Conservation (phyloP, 2,329 filamentous ascomycete genomes). For the Microcyclosporella mali region DNA sequence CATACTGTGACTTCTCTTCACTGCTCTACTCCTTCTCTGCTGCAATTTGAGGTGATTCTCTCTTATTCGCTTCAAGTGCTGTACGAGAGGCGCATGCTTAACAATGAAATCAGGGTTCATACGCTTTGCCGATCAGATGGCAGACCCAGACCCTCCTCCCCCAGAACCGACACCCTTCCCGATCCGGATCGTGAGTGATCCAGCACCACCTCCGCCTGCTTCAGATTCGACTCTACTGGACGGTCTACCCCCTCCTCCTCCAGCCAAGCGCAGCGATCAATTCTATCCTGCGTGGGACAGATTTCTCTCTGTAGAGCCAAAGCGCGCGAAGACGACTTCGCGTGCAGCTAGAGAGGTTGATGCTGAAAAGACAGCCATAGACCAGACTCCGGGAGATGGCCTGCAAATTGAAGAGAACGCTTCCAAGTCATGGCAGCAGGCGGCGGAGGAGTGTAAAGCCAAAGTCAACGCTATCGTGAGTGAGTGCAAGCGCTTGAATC, state of each 20-base stretch:
- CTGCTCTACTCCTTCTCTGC: too few species aligned
- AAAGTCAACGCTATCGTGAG: constrained; percentile 53
- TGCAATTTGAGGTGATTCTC: too few species aligned
- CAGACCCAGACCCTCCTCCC: constrained; percentile 16
- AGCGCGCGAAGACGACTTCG: constrained; percentile 23
- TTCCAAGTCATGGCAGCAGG: constrained; percentile 61
- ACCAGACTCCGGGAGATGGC: constrained; percentile 16
- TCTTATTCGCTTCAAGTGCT: too few species aligned
- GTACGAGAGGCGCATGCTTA: too few species aligned
- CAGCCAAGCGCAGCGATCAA: constrained; percentile 16
- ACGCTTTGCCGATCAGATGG: constrained; percentile 6
- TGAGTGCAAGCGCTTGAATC: constrained; percentile 69
- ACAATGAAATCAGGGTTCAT: constrained; percentile 16
- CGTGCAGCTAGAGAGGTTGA: constrained; percentile 14
- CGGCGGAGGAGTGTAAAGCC: constrained; percentile 59
- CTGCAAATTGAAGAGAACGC: constrained; percentile 24
- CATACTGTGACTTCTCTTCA: too few species aligned
- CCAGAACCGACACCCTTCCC: constrained; percentile 23
- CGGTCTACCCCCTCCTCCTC: constrained; percentile 2
- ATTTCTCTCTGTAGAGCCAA: constrained; percentile 26
- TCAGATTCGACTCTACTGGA: constrained; percentile 4
- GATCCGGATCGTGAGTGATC: constrained; percentile 22
- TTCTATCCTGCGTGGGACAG: constrained; percentile 30
- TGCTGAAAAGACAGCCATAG: constrained; percentile 18
- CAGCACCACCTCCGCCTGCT: constrained; percentile 10